Evolutionary conservation across 139 green algal species (phyloP), one percentile per base, ranked within the genome.

Genomic region (Trebouxia sp.): DNA sequence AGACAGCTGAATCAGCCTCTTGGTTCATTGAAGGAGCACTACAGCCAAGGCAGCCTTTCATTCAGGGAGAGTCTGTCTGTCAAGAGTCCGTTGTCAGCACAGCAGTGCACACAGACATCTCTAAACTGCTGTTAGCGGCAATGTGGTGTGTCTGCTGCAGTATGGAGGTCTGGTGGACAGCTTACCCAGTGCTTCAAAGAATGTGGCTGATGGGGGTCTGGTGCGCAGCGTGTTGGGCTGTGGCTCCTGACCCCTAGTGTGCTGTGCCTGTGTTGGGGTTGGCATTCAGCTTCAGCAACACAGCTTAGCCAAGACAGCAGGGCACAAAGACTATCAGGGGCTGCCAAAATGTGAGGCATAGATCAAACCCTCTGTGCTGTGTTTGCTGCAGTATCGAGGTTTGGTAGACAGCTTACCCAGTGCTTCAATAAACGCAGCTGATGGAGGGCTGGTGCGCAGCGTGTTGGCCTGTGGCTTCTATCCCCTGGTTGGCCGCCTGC

Each of bases 401-500:
- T 22, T 65, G 32, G 47, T 87, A 15, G 32, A 24, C 43, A 84
- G 47, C 0, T 45, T 92, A n/a, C 66, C 79, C 35, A 69, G 17
- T 5, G 84, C 82, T 32, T 86, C 79, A 1, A n/a, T 37, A n/a
- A 51, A 82, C 8, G 82, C 83, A 1, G 41, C 51, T 10, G 65
- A 87, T 53, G 51, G 62, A 0, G 85, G 79, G 48, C 80, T 91
- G 12, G 85, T 92, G 56, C 82, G 87, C 43, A 79, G 81, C 7
- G 88, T 92, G 50, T 70, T 92, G 78, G 87, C 78, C 1, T 86
- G 79, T 70, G 86, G 85, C n/a, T 83, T 91, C 51, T 91, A 91
- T 77, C 89, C 89, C 5, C 78, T 82, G 37, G 43, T 90, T 8
- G 82, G 72, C 11, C 74, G 79, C 22, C 30, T 89, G 15, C 69